Base-by-base conservation (phyloP, 164 flowering plant genomes). In the Brasenia schreberi region DNA sequence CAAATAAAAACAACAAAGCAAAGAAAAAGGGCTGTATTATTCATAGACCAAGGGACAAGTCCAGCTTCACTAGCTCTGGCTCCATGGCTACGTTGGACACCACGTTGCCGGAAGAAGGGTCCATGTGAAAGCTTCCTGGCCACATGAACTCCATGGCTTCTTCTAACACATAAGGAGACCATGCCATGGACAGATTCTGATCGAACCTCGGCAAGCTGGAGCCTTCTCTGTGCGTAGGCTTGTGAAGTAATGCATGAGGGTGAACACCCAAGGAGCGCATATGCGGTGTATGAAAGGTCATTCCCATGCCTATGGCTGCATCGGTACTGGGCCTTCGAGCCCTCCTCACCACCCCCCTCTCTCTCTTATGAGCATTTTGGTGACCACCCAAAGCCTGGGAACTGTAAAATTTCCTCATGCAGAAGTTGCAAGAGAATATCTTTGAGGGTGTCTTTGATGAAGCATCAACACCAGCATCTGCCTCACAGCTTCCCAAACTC, bases 381-480 rank as follows among this genome's bases (percentile, higher is more conserved):
- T 91, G 97, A 44, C 97, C 97, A 2, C 97, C 97, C 64, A 91
- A 66, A 66, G 97, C 97, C 70, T 91, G 97, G 62, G 97, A 88
- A 61, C 96, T 91, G 80, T 65, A 87, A 76, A 91, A 91, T 70
- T 91, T 91, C 69, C 97, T 83, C 88, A 74, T 80, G 80, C 97
- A 91, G 74, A 85, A 91, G 77, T 88, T 84, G 72, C 97, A 91
- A 27, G 92, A 85, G 72, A 84, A 91, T 60, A 88, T 75, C 79
- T 83, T 91, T 23, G 63, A 23, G n/a, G 63, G 63, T 18, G 63
- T n/a, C 63, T 18, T 23, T 11, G 49, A 67, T 69, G 53, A 49
- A 14, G 10, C 56, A 49, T 49, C 56, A 4, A 49, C 16, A 49
- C 56, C 10, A 49, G 16, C 56, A 49, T 71, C 65, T 9, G 72